Percentiles rank a stretch among this genome's conserved stretches.
phyloP scores from a whole-genome alignment of 495 filamentous ascomycete genomes.

The Trypethelium eluteriae region DNA sequence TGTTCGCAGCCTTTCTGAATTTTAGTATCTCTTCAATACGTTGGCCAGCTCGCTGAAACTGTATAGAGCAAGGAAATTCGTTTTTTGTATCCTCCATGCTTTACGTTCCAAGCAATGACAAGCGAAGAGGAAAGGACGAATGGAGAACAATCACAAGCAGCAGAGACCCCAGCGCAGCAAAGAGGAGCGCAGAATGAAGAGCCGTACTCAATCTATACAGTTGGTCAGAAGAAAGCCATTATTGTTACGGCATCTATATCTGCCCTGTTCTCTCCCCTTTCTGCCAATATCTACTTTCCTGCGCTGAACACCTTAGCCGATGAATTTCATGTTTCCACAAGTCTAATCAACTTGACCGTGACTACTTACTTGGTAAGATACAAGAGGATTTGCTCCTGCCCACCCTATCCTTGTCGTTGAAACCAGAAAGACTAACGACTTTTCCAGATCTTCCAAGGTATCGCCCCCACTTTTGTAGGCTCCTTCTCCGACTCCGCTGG shows the following conservation, averaged over 20 bases:
- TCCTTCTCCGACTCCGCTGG: constrained; percentile 44
- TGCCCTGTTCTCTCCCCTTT: constrained; percentile 8
- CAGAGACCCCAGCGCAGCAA: neutral
- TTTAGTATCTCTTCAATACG: neutral
- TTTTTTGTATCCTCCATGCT: neutral
- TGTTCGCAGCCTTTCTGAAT: neutral
- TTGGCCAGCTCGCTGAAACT: neutral
- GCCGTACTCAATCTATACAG: constrained; percentile 20
- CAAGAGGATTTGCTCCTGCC: neutral
- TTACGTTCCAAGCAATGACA: neutral
- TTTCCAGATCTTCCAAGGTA: constrained; percentile 33
- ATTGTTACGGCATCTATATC: constrained; percentile 18
- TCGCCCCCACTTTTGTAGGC: constrained; percentile 44
- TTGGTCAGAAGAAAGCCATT: constrained; percentile 19
- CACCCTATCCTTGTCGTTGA: neutral
- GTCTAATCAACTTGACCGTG: constrained; percentile 22
- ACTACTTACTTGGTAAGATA: constrained; percentile 20
- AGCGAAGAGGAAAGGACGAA: neutral
- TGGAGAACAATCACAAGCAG: neutral
- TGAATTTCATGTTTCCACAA: constrained; percentile 19
- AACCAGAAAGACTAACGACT: neutral
- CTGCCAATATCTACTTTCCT: constrained; percentile 20
- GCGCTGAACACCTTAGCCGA: constrained; percentile 16
- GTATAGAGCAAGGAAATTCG: too few species aligned
- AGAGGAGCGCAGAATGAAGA: neutral